Percentiles rank a stretch among this genome's conserved stretches.
These are phyloP conservation scores for Limnomonas spitsbergensis DNA, from an alignment of 139 green algal genomes.

Conservation along the genomic window DNA sequence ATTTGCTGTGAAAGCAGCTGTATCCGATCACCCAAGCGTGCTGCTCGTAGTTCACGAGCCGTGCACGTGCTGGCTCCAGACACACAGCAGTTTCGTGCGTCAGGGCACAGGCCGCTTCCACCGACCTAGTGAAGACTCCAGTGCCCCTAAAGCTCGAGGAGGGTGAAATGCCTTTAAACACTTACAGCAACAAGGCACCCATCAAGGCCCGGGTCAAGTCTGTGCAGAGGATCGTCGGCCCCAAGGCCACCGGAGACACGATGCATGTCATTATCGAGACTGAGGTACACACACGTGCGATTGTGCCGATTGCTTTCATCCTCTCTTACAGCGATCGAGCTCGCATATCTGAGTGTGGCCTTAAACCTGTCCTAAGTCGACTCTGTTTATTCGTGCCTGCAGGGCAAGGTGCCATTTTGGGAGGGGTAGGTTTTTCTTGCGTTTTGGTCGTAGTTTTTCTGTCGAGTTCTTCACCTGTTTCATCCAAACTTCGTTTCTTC, in stretches of 20 bases:
- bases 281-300: not conserved
- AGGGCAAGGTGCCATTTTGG: conserved; percentile 93
- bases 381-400: not conserved
- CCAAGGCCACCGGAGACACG: conserved; percentile 93
- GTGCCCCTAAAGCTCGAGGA: conserved; percentile 57
- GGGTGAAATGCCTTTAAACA: conserved; percentile 88
- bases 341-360: not conserved
- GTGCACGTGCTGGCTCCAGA: conserved; percentile 23
- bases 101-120: conserved; percentile 21
- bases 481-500: too few relatives aligned
- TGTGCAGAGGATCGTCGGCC: conserved; percentile 93
- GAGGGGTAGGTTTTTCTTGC: conserved; percentile 64
- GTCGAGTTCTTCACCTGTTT: conserved; percentile 2
- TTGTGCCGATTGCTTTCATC: too few relatives aligned
- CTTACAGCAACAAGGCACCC: conserved; percentile 85
- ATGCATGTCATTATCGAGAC: conserved; percentile 97
- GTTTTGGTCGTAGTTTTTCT: not conserved
- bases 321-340: too few relatives aligned
- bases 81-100: conserved; percentile 18
- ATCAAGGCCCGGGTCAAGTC: conserved; percentile 83
- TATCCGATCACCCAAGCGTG: not conserved
- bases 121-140: conserved; percentile 9
- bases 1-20: not conserved
- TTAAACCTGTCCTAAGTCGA: not conserved
- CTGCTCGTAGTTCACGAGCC: not conserved